Evolutionary conservation across 2,329 filamentous ascomycete species (phyloP), one percentile per base, ranked within the genome.

Genomic region (Aureobasidium sp.): DNA sequence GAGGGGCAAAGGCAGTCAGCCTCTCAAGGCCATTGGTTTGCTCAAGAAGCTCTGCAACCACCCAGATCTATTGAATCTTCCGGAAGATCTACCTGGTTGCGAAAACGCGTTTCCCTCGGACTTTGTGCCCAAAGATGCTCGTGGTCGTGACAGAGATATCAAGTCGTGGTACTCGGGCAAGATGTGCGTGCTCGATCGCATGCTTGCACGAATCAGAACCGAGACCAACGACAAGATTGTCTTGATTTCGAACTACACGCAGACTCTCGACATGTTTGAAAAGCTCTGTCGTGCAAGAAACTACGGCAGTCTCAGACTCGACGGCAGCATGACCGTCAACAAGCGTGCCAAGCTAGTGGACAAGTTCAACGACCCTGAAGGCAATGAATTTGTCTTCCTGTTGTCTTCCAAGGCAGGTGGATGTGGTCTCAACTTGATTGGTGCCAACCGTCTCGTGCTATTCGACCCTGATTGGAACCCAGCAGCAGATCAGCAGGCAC

Each of bases 151-250:
- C 72, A 86, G 94, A 44, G 94, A 99, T 66, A 80, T 97, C 69
- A 96, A 94, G 73, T 85, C 91, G 1, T 96, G 90, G 90, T 97
- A 97, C 73, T 97, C 92, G 2, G 95, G 94, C 53, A 99, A 99
- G 76, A 97, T 99, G 91, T 87, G 90, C 70, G 94, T 99, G 3
- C 84, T 99, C n/a, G 94, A 97, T 71, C 69, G 75, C 62, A 99
- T 99, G 95, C 84, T 99, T 55, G 91, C 92, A 37, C 88, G 93
- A 31, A 99, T 99, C 68, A 90, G 91, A 17, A 87, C 92, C 69
- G 93, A 97, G 70, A 97, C 94, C 0, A 97, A 96, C 70, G 94
- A 99, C 82, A 99, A 99, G 76, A 99, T 99, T 70, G 94, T 99
- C 14, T 84, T 99, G 62, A 99, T 99, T 75, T 96, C 91, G 75